phyloP scores from a whole-genome alignment of 2,329 filamentous ascomycete species.

The Aspergillus puulaauensis region DNA sequence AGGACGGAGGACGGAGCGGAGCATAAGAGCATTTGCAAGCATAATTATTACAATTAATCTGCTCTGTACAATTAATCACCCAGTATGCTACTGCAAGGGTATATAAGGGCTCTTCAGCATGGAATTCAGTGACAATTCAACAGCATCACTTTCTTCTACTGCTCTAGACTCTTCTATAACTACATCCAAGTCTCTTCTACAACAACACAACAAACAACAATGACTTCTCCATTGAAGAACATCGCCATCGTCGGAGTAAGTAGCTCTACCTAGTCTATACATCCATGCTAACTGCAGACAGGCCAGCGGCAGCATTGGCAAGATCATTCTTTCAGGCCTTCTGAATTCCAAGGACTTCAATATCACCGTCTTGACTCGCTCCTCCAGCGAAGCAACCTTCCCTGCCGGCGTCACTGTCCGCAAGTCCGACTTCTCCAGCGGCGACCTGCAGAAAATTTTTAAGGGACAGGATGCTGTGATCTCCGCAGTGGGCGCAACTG shows the following conservation, averaged over 20 bases:
- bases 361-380: conserved; percentile 27
- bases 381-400: conserved; percentile 17
- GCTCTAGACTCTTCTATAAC: not conserved
- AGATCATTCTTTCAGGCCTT: conserved; percentile 21
- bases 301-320: conserved; percentile 26
- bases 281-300: conserved; percentile 2
- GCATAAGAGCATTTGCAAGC: not conserved
- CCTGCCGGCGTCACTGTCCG: conserved; percentile 18
- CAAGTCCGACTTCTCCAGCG: conserved; percentile 25
- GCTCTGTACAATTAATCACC: not conserved
- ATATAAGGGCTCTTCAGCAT: too few species aligned
- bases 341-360: conserved; percentile 15
- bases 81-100: too few species aligned
- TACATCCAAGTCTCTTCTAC: not conserved
- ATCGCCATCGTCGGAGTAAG: conserved; percentile 21
- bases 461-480: conserved; percentile 32
- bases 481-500: conserved; percentile 25
- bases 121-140: too few species aligned
- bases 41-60: not conserved
- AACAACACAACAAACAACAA: not conserved
- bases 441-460: conserved; percentile 24
- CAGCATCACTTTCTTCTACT: too few species aligned
- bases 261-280: not conserved
- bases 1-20: not conserved
- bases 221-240: conserved; percentile 8